Conservation (phyloP, 2,329 filamentous ascomycete species). For the Pyrenochaeta sp. region DNA sequence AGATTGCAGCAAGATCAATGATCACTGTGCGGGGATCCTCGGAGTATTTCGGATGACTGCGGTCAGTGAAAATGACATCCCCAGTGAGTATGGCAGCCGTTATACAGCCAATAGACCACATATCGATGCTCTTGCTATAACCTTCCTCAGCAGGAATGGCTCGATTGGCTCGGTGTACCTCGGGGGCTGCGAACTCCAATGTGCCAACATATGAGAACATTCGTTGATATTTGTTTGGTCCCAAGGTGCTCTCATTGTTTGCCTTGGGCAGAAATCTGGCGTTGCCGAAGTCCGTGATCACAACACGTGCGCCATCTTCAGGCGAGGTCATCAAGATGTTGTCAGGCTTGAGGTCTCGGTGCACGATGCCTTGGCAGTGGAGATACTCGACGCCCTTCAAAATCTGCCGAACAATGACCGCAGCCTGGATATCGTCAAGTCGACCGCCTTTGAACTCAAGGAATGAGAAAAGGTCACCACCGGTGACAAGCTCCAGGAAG, state of each 20-base stretch:
- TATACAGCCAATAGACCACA: constrained; percentile 69
- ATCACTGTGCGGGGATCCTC: constrained; percentile 38
- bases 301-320: constrained; percentile 59
- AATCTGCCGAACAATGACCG: constrained; percentile 64
- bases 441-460: constrained; percentile 59
- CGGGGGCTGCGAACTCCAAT: constrained; percentile 65
- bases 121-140: constrained; percentile 67
- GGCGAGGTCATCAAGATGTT: constrained; percentile 68
- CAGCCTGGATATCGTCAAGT: constrained; percentile 61
- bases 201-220: constrained; percentile 67
- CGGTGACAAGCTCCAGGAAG: constrained; percentile 67
- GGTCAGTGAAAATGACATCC: constrained; percentile 56
- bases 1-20: constrained; percentile 45
- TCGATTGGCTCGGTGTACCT: constrained; percentile 46
- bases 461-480: constrained; percentile 69
- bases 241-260: constrained; percentile 1
- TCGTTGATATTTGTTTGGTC: constrained; percentile 36
- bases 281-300: constrained; percentile 69
- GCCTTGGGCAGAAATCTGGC: constrained; percentile 53
- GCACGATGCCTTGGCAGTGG: constrained; percentile 63
- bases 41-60: constrained; percentile 39
- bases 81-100: constrained; percentile 62
- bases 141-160: constrained; percentile 45
- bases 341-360: constrained; percentile 70
- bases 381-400: constrained; percentile 67